A percentile compares a stretch with the other conserved stretches of the same genome.
These are phyloP conservation scores for Pythium insidiosum DNA, from an alignment of 352 stramenopile genomes.

Conservation along the genomic window DNA sequence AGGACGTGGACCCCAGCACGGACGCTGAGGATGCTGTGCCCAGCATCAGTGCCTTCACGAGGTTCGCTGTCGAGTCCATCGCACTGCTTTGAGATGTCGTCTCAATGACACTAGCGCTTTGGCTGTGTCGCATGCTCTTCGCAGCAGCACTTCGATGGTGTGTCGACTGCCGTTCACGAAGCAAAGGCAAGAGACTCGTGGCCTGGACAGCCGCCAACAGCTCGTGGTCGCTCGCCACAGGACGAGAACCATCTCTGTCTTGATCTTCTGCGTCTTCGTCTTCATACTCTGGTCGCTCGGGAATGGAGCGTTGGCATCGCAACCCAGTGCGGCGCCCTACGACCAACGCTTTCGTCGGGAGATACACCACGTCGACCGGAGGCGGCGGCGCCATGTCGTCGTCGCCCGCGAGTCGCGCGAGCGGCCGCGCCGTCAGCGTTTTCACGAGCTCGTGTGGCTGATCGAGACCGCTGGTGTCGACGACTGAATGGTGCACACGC, in stretches of 20 bases:
- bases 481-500: constrained; percentile 26
- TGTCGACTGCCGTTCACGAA: background rate
- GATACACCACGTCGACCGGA: constrained; percentile 42
- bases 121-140: background rate
- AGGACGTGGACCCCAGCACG: constrained; percentile 3
- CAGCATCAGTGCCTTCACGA: constrained; percentile 22
- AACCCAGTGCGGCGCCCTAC: no score
- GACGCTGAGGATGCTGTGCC: constrained; percentile 11
- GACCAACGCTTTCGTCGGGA: constrained; percentile 34
- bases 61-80: constrained; percentile 17
- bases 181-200: no score
- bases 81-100: background rate
- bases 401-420: no score
- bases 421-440: constrained; percentile 17
- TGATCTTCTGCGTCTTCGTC: no score
- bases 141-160: constrained; percentile 1
- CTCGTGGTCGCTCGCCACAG: no score
- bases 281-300: constrained; percentile 12
- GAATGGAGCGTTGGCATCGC: no score
- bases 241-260: no score
- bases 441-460: constrained; percentile 2
- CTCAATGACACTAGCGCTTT: background rate
- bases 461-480: constrained; percentile 23
- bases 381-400: constrained; percentile 10
- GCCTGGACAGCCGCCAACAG: no score